Evolutionary conservation across 441 rosid genomes (phyloP), one percentile per base, ranked within the genome.

Genomic region (Erodium texanum): DNA sequence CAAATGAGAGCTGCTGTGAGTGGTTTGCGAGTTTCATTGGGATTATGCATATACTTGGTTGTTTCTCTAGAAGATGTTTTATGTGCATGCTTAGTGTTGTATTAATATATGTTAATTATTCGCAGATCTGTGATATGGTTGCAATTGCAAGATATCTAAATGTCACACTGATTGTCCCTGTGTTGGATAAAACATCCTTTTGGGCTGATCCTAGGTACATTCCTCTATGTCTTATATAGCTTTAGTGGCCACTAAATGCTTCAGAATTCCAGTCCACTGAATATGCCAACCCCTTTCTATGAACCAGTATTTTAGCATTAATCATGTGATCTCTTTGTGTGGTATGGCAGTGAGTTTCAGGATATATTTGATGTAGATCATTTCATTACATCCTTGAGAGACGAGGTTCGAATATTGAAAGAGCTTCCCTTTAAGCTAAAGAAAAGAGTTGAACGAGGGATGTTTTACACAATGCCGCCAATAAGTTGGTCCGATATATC

Each of bases 1-100:
- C 99, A 94, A 82, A 94, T 94, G 99, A 84, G 99, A 78, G 94
- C 99, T 29, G 99, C 99, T 43, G 99, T 94, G 72, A 86, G 85
- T 76, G 70, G 50, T 29, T 78, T 23, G 63, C 68, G 14, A 34
- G 64, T 38, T 43, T 12, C 41, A 6, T 7, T 66, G 23, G 2
- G 4, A 20, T 1, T 12, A 41, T 41, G 48, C 12, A 41, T 8
- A 7, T 41, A 48, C 41, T 61, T 24, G 18, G 38, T 71, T 59
- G 24, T 45, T 12, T 62, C 34, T 64, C 63, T 58, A 45, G 66
- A 58, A 52, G 64, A 32, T 70, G 23, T 62, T 11, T 68, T 12
- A 8, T 41, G 16, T 75, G 29, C 29, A 27, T 27, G 29, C 29
- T 27, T 27, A 27, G 29, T 20, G 10, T 19, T 71, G 14, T 3